A percentile compares a stretch with the other conserved stretches of the same genome.
Evolutionary conservation across 2,329 filamentous ascomycete species (phyloP).

Genomic region (Cercospora sp.): DNA sequence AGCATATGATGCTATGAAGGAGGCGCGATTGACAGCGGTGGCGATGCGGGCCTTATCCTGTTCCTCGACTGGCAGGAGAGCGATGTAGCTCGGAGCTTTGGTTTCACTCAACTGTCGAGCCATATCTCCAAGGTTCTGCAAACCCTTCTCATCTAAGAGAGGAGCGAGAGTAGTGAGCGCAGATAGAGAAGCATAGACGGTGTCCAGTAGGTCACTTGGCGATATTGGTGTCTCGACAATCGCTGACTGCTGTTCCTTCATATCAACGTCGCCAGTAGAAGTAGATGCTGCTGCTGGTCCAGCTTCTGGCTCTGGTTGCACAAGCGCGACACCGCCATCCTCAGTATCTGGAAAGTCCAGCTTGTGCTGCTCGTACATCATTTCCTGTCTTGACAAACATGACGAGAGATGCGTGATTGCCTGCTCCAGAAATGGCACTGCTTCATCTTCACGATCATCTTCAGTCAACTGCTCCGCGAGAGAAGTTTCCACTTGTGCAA

Average conservation of each 20-base stretch:
- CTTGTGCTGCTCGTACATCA: slow-evolving; percentile 47
- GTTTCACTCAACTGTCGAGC: slow-evolving; percentile 58
- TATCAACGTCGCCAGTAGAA: slow-evolving; percentile 32
- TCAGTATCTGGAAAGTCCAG: slow-evolving; percentile 38
- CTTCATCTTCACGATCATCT: slow-evolving; percentile 51
- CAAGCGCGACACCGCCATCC: slow-evolving; percentile 34
- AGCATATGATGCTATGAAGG: slow-evolving; percentile 57
- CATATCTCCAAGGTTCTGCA: slow-evolving; percentile 57
- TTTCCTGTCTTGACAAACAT: slow-evolving; percentile 49
- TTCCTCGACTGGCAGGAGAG: slow-evolving; percentile 36
- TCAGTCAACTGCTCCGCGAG: slow-evolving; percentile 63
- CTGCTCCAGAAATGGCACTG: slow-evolving; percentile 59
- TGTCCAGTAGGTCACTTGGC: slow-evolving; percentile 66
- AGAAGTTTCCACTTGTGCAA: slow-evolving; percentile 66
- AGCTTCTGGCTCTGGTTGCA: slow-evolving; percentile 21
- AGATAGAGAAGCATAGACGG: slow-evolving; percentile 62
- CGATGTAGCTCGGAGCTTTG: slow-evolving; percentile 57
- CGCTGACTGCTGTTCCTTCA: slow-evolving; percentile 61
- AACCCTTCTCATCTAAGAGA: slow-evolving; percentile 52
- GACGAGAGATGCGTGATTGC: slow-evolving; percentile 61
- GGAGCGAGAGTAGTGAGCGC: slow-evolving; percentile 51
- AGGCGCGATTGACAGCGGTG: slow-evolving; percentile 56
- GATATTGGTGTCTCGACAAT: slow-evolving; percentile 68
- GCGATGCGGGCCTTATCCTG: slow-evolving; percentile 40
- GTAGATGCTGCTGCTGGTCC: slow-evolving; percentile 14